These are phyloP conservation scores for Brassica nigra DNA, from an alignment of 345 rosid species.

Conservation along the genomic window DNA sequence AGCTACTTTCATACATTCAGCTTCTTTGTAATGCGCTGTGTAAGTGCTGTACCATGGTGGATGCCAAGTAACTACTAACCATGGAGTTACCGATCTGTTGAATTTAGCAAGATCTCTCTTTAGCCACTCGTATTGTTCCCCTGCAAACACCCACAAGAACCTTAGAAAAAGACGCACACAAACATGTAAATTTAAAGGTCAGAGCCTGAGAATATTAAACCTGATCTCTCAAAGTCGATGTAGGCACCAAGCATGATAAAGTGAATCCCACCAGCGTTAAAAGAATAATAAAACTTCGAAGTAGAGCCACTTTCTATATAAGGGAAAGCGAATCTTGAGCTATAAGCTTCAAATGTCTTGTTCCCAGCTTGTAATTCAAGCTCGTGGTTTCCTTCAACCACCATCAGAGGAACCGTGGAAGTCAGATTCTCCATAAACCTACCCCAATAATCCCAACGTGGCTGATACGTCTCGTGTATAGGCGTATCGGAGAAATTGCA, in stretches of 20 bases:
- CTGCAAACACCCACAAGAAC: slow-evolving; percentile 42
- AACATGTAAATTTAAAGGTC: not conserved
- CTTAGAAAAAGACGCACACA: not conserved
- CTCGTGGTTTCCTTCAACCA: slow-evolving; percentile 90
- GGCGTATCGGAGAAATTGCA: slow-evolving; percentile 62
- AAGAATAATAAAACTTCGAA: slow-evolving; percentile 79
- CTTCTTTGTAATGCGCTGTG: slow-evolving; percentile 82
- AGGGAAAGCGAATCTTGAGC: slow-evolving; percentile 87
- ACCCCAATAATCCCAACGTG: slow-evolving; percentile 95
- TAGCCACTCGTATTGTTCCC: slow-evolving; percentile 87
- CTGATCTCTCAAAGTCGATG: slow-evolving; percentile 57
- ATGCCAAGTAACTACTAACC: slow-evolving; percentile 88
- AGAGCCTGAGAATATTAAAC: slow-evolving; percentile 1
- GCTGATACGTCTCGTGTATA: slow-evolving; percentile 80
- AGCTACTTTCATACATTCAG: slow-evolving; percentile 87
- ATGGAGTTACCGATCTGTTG: slow-evolving; percentile 70
- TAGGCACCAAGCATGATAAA: slow-evolving; percentile 88
- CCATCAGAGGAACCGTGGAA: slow-evolving; percentile 79
- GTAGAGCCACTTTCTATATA: slow-evolving; percentile 67
- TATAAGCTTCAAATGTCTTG: slow-evolving; percentile 71
- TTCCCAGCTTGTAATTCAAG: slow-evolving; percentile 70
- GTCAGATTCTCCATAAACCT: slow-evolving; percentile 82
- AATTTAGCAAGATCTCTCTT: slow-evolving; percentile 58
- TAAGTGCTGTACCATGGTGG: slow-evolving; percentile 92
- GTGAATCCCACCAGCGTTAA: slow-evolving; percentile 93